A percentile compares a stretch with the other conserved stretches of the same genome.
These are phyloP conservation scores for Macrolepiota fuliginosa DNA, from an alignment of 768 basidiomycete genomes.

Conservation along the genomic window DNA sequence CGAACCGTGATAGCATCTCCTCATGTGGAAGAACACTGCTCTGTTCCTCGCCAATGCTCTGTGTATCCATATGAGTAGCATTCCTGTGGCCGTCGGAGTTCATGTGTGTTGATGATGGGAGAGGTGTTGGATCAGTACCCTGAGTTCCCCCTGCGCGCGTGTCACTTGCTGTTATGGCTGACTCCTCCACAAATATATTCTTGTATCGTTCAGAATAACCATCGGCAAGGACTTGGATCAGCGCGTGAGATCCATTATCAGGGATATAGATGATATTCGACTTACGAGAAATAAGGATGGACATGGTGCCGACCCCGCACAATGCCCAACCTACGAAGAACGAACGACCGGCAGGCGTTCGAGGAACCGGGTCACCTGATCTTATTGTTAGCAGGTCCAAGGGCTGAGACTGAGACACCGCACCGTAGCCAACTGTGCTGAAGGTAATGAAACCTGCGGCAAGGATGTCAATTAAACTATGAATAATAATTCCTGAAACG, in stretches of 20 bases:
- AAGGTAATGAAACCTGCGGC: slow-evolving; percentile 66
- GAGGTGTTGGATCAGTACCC: background rate
- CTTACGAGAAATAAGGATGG: slow-evolving; percentile 69
- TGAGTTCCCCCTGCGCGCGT: background rate
- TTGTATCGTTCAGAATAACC: slow-evolving; percentile 68
- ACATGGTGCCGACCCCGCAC: slow-evolving; percentile 73
- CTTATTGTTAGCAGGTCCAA: background rate
- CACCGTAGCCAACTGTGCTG: slow-evolving; percentile 70
- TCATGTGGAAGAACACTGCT: background rate
- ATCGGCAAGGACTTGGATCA: slow-evolving; percentile 55
- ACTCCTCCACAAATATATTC: slow-evolving; percentile 38
- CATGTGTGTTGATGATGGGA: background rate
- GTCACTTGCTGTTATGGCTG: background rate
- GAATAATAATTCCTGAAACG: slow-evolving; percentile 17
- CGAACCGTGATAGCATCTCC: background rate
- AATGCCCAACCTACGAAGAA: slow-evolving; percentile 81
- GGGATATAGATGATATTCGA: background rate
- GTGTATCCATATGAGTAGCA: background rate
- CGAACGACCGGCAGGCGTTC: slow-evolving; percentile 66
- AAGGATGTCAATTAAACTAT: background rate
- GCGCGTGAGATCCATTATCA: background rate
- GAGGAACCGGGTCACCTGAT: slow-evolving; percentile 58
- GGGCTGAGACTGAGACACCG: background rate
- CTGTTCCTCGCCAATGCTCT: background rate
- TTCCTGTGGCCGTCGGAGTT: background rate